phyloP scores from a whole-genome alignment of 176 grass and related monocot genomes.

The Bonia amplexicaulis region DNA sequence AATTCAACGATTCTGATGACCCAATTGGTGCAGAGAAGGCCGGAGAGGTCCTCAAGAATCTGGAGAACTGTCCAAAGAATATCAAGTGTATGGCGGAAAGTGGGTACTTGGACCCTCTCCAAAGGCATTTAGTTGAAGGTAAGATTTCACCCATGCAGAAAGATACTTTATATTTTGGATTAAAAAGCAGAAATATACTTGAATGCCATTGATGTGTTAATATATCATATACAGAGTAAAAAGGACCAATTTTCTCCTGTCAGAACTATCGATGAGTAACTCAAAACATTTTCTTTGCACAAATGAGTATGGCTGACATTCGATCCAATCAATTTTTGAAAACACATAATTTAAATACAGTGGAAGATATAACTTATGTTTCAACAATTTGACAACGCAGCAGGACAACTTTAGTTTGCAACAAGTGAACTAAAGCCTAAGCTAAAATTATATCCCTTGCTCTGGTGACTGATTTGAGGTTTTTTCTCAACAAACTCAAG shows the following conservation, averaged over 20 bases:
- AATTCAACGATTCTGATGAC: slow-evolving; percentile 66
- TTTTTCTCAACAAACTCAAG: background rate
- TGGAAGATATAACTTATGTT: background rate
- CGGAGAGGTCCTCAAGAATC: slow-evolving; percentile 57
- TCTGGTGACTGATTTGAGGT: background rate
- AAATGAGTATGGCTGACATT: background rate
- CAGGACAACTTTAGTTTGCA: background rate
- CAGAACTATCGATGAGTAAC: background rate
- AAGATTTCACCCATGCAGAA: background rate
- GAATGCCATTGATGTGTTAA: background rate
- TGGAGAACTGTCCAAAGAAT: slow-evolving; percentile 82
- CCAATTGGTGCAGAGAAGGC: slow-evolving; percentile 55
- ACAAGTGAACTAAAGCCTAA: background rate
- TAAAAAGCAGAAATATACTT: background rate
- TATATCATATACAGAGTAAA: background rate
- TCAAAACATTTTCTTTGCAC: background rate
- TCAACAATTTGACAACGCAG: background rate
- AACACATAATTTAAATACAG: background rate
- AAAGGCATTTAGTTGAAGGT: slow-evolving; percentile 85
- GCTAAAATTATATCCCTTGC: background rate
- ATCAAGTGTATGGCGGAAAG: slow-evolving; percentile 93
- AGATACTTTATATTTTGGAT: background rate
- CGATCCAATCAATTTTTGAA: background rate
- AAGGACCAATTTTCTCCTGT: background rate
- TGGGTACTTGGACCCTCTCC: slow-evolving; percentile 83